Base-by-base conservation (phyloP, 306 rosid genomes). In the Vigna radiata region DNA sequence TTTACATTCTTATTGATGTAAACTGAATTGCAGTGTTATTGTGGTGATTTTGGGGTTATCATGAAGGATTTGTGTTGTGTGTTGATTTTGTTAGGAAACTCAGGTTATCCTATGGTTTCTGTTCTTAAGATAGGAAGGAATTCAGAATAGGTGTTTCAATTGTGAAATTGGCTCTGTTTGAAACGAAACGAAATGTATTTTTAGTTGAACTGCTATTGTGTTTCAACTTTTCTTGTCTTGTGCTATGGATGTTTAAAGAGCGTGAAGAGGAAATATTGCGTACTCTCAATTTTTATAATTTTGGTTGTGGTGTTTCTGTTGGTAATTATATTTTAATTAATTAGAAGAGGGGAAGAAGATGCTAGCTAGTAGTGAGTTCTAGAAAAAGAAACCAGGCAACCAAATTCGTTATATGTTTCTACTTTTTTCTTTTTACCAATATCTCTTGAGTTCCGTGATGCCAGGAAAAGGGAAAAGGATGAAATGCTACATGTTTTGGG, bases 41-140 rank as follows among this genome's bases (percentile, higher is more conserved):
- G 50, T 33, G 75, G 41, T 3, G 13, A 41, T 8, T 46, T 15
- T 66, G 7, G 72, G 58, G 69, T 73, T 37, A 55, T 46, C 61
- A 15, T 62, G 63, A 1, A 17, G 10, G 12, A 44, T 9, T 62
- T 19, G 21, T 54, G 14, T 16, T 43, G 46, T 68, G 48, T 36
- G 77, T 56, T 80, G 67, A 33, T 12, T 50, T 68, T 63, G 62
- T 41, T 74, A 23, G 61, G 66, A 59, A 52, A 70, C n/a, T 71
- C 27, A 37, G 39, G 66, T n/a, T 70, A 55, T 69, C 66, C 8
- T 63, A n/a, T 77, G 69, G 44, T 61, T 78, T 71, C 8, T 73
- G 60, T 54, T 73, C 36, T 25, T 48, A 44, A 61, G 72, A 31
- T 33, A 17, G 19, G n/a, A 54, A 7, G 6, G 6, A 33, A 33